Evolutionary conservation across 257 asterid genomes (phyloP), one percentile per base, ranked within the genome.

Genomic region (Anisodus acutangulus): DNA sequence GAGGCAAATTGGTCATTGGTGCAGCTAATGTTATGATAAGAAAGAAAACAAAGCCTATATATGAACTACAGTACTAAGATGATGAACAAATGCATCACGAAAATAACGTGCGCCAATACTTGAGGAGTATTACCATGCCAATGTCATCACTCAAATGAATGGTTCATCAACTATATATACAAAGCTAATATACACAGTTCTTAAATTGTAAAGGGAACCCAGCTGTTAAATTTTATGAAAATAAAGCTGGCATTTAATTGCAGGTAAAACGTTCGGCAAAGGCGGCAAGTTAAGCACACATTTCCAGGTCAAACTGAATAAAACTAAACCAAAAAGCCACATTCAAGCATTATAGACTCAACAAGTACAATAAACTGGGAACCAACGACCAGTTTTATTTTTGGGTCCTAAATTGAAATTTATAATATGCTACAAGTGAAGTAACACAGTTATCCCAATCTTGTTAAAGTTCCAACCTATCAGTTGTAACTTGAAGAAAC

Each of bases 381-480:
- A 74, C 7, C 59, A 74, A 19, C 31, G 43, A 49, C 60, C 43
- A 49, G 80, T 10, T 45, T 11, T 31, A 0, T 31, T 31, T 31
- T 31, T 31, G 35, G 49, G 51, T 12, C 43, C 81, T 11, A 22
- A 74, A 47, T 49, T 74, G 62, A 49, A 74, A 47, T 74, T 74
- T 49, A 74, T 74, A 43, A 74, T 74, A 74, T 74, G 45, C 80
- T 49, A 49, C 80, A 74, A 49, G 57, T 43, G 35, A 45, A 72
- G 80, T 49, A 49, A 22, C 57, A 22, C 43, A 49, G 62, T 22
- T 71, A n/a, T 45, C 58, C 17, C 39, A 3, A 11, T 19, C 43
- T 22, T 74, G 59, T 43, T 74, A 74, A 47, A 10, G 37, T 41
- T 41, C 4, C 78, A 16, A n/a, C 78, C 78, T 45, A 71, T 74